A percentile compares a stretch with the other conserved stretches of the same genome.
Conservation (phyloP, 495 filamentous ascomycete genomes). For the Neurospora hispaniola region DNA sequence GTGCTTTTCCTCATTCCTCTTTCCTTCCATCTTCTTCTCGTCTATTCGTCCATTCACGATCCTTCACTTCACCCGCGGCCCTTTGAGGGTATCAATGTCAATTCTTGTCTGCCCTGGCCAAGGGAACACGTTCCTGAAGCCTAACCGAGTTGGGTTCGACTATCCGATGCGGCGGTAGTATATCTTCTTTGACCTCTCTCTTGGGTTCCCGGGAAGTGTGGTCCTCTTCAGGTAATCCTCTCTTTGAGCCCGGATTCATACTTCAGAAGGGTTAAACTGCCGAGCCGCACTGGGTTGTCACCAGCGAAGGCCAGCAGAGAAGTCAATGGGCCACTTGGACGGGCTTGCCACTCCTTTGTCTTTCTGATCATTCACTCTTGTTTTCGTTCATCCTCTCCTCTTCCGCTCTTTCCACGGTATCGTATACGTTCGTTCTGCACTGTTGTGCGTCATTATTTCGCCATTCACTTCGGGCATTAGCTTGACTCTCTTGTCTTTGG, state of each 20-base stretch:
- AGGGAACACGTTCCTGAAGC: constrained; percentile 11
- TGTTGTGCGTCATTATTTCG: background rate
- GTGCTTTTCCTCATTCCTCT: constrained; percentile 13
- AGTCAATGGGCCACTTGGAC: constrained; percentile 7
- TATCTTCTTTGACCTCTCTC: constrained; percentile 13
- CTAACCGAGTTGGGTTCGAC: constrained; percentile 1
- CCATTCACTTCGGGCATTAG: background rate
- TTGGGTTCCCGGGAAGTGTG: constrained; percentile 2
- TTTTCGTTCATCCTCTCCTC: background rate
- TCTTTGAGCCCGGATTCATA: constrained; percentile 7
- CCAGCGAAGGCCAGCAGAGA: background rate
- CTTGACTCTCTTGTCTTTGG: background rate
- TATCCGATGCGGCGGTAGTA: constrained; percentile 9
- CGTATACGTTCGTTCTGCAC: background rate
- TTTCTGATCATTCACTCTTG: background rate
- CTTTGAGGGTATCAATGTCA: background rate
- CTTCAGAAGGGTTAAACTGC: constrained; percentile 6
- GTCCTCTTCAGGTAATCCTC: constrained; percentile 6
- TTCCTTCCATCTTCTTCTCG: background rate
- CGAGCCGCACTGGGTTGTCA: constrained; percentile 1
- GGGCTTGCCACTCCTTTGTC: constrained; percentile 20
- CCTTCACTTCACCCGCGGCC: background rate
- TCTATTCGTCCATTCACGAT: background rate
- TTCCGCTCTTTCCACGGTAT: background rate
- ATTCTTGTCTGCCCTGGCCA: background rate